Percentiles rank a stretch among this genome's conserved stretches.
Conservation (phyloP, 495 filamentous ascomycete species). For the Baudoinia panamericana region DNA sequence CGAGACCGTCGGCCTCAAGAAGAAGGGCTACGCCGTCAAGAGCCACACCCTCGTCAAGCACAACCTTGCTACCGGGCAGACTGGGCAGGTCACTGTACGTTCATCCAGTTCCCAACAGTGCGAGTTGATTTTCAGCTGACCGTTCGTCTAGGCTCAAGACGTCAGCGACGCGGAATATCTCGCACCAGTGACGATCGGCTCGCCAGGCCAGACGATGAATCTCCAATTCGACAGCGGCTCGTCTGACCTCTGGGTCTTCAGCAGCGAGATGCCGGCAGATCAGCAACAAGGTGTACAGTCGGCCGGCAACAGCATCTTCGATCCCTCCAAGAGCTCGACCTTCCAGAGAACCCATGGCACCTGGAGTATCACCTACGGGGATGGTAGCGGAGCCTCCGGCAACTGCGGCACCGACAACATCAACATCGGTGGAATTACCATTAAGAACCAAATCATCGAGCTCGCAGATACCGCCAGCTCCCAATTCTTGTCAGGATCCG, state of each 20-base stretch:
- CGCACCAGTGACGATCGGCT: slow-evolving; percentile 53
- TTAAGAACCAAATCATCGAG: slow-evolving; percentile 58
- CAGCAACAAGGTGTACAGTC: too few species aligned
- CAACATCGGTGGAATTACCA: slow-evolving; percentile 50
- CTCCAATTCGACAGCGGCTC: slow-evolving; percentile 71
- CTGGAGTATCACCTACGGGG: slow-evolving; percentile 65
- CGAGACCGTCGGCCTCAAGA: slow-evolving; percentile 38
- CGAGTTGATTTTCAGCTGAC: too few species aligned
- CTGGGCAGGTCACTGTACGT: slow-evolving; percentile 49
- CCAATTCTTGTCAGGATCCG: slow-evolving; percentile 42
- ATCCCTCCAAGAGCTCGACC: slow-evolving; percentile 48
- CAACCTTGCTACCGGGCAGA: slow-evolving; percentile 26
- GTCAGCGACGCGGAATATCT: slow-evolving; percentile 64
- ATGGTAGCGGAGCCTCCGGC: slow-evolving; percentile 57
- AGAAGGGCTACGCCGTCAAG: slow-evolving; percentile 31
- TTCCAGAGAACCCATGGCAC: slow-evolving; percentile 44
- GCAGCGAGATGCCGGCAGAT: not conserved
- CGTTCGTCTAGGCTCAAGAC: slow-evolving; percentile 44
- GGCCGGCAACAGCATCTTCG: slow-evolving; percentile 32
- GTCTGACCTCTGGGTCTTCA: slow-evolving; percentile 60
- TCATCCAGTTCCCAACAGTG: too few species aligned
- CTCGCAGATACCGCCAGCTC: slow-evolving; percentile 51
- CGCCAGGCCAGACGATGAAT: slow-evolving; percentile 49
- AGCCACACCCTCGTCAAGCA: slow-evolving; percentile 40
- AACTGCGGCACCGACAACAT: slow-evolving; percentile 57